Evolutionary conservation across 306 rosid genomes (phyloP).

Genomic region (Betula pendula): DNA sequence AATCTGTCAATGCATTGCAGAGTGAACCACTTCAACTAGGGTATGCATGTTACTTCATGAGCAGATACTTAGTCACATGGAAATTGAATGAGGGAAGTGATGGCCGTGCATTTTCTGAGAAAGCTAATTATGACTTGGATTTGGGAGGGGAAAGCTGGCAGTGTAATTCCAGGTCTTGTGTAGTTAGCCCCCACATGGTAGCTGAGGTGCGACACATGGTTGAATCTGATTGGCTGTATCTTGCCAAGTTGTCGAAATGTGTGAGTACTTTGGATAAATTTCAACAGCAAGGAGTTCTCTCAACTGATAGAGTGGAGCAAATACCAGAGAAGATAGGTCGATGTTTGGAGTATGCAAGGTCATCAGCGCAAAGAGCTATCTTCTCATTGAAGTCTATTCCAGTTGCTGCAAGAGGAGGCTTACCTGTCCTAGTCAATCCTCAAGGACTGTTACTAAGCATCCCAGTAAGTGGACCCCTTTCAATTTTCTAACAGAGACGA

Average conservation of each 20-base stretch:
- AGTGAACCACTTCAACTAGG: constrained; percentile 52
- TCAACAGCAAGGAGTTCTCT: constrained; percentile 24
- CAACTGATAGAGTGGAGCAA: constrained; percentile 26
- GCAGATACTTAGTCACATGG: constrained; percentile 74
- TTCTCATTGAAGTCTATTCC: constrained; percentile 61
- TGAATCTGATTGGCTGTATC: constrained; percentile 91
- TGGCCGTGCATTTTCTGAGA: constrained; percentile 27
- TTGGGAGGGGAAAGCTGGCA: constrained; percentile 25
- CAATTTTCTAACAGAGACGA: neutral
- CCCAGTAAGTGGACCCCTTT: constrained; percentile 58
- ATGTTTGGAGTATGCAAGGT: constrained; percentile 52
- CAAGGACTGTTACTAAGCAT: constrained; percentile 67
- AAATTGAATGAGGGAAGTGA: constrained; percentile 38
- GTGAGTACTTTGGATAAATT: constrained; percentile 22
- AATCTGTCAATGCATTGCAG: constrained; percentile 27
- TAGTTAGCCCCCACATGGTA: constrained; percentile 28
- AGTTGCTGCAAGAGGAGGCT: constrained; percentile 80
- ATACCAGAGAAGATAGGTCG: constrained; percentile 30
- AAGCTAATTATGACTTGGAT: constrained; percentile 26
- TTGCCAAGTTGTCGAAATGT: constrained; percentile 54
- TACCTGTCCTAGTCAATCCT: constrained; percentile 69
- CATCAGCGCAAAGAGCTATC: constrained; percentile 66
- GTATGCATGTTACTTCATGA: constrained; percentile 69
- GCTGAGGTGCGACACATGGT: constrained; percentile 65
- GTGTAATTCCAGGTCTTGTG: constrained; percentile 41